Conservation (phyloP, 352 stramenopile genomes). For the Globisporangium yorkense region DNA sequence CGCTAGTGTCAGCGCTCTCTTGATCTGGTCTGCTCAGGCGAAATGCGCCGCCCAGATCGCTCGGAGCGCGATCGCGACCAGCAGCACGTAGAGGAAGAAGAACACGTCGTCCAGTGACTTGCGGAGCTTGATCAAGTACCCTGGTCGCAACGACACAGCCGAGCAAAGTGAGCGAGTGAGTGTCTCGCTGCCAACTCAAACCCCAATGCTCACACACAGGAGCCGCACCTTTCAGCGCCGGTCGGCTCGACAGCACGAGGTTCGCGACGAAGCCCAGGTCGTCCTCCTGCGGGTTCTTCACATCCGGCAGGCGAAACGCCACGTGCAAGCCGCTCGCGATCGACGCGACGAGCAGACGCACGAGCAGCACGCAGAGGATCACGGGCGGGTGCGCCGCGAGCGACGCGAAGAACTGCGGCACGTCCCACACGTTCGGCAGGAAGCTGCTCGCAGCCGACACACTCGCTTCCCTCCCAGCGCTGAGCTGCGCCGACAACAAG, state of each 20-base stretch:
- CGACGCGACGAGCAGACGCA: constrained; percentile 45
- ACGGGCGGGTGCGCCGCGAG: constrained; percentile 55
- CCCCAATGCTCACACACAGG: neutral
- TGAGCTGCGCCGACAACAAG: constrained; percentile 34
- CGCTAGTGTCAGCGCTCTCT: too few relatives aligned
- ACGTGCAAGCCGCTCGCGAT: constrained; percentile 30
- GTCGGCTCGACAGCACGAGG: constrained; percentile 47
- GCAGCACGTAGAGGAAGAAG: constrained; percentile 64
- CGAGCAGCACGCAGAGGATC: constrained; percentile 49
- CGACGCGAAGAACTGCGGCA: constrained; percentile 43
- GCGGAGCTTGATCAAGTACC: constrained; percentile 56
- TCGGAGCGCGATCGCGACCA: constrained; percentile 40
- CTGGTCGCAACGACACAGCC: constrained; percentile 13
- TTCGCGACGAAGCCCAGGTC: constrained; percentile 63
- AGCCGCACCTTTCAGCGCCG: constrained; percentile 51
- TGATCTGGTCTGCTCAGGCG: neutral
- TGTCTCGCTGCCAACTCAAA: neutral
- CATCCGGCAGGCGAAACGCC: constrained; percentile 43
- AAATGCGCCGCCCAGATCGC: constrained; percentile 28
- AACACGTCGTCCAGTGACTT: constrained; percentile 73
- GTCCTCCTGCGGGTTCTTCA: constrained; percentile 58
- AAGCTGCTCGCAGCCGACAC: constrained; percentile 24
- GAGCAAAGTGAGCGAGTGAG: neutral
- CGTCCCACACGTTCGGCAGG: constrained; percentile 44
- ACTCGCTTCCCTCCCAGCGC: constrained; percentile 21